phyloP scores from a whole-genome alignment of 2,329 filamentous ascomycete species.

The Rutstroemia sp. region DNA sequence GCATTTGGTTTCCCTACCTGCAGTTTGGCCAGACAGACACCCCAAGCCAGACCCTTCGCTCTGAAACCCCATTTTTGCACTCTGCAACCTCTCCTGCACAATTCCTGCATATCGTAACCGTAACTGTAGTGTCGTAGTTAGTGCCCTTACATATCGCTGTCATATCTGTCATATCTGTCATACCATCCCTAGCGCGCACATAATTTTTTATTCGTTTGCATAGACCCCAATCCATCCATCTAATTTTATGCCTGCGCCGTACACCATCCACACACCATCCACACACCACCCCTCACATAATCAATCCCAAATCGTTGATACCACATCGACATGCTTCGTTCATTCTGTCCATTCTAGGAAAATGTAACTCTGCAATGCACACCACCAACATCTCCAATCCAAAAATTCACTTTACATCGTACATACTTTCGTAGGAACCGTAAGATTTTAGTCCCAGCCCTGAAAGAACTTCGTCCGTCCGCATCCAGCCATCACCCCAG shows the following conservation, averaged over 20 bases:
- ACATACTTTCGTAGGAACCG: neutral
- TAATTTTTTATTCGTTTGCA: neutral
- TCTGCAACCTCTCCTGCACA: conserved; percentile 1
- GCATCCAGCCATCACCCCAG: no score
- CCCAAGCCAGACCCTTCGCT: no score
- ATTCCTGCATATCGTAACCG: conserved; percentile 1
- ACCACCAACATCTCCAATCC: neutral
- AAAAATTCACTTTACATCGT: neutral
- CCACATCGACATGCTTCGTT: neutral
- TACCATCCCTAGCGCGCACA: no score
- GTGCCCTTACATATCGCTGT: neutral
- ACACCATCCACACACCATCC: neutral
- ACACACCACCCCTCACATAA: conserved; percentile 3
- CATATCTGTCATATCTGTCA: neutral
- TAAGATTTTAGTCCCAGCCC: conserved; percentile 1
- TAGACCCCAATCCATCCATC: neutral
- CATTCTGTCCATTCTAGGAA: neutral
- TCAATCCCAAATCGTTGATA: neutral
- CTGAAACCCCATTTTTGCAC: neutral
- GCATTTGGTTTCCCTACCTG: no score
- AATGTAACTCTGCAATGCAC: conserved; percentile 6
- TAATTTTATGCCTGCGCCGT: neutral
- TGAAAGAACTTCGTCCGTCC: no score
- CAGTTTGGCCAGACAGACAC: no score
- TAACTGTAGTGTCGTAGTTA: neutral